A percentile compares a stretch with the other conserved stretches of the same genome.
Evolutionary conservation across 2,329 filamentous ascomycete species (phyloP).

Genomic region (Colletotrichum neosansevieriae): DNA sequence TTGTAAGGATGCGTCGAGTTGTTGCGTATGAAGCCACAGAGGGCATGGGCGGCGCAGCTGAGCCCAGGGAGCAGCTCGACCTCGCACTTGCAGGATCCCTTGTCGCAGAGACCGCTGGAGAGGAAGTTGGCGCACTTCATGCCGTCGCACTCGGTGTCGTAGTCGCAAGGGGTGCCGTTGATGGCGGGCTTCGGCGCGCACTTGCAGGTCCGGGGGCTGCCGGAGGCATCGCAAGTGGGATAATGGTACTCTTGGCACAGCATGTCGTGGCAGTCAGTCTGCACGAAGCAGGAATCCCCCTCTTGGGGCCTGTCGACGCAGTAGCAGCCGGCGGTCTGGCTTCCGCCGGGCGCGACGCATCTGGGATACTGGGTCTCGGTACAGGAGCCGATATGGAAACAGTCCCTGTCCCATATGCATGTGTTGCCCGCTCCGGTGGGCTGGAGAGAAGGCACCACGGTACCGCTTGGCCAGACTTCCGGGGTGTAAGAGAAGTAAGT

Average conservation of each 20-base stretch:
- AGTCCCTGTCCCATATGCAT: slow-evolving; percentile 1
- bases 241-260: slow-evolving; percentile 3
- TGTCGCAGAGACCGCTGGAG: slow-evolving; percentile 9
- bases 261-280: slow-evolving; percentile 15
- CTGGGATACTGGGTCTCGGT: not conserved
- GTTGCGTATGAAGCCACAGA: slow-evolving; percentile 17
- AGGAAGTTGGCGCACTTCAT: slow-evolving; percentile 1
- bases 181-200: not conserved
- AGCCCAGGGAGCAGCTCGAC: not conserved
- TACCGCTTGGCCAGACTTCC: not conserved
- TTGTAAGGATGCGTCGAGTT: slow-evolving; percentile 19
- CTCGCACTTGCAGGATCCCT: slow-evolving; percentile 9
- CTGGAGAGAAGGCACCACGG: not conserved
- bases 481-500: no score
- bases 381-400: not conserved
- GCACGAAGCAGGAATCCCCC: slow-evolving; percentile 1
- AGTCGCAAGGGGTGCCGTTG: slow-evolving; percentile 6
- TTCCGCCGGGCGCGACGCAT: not conserved
- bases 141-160: slow-evolving; percentile 20
- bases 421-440: not conserved
- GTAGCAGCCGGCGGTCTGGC: slow-evolving; percentile 9
- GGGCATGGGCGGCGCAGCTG: not conserved
- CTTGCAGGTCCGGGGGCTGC: not conserved
- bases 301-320: slow-evolving; percentile 16
- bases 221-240: not conserved